Evolutionary conservation across 495 filamentous ascomycete genomes (phyloP).

Genomic region (Neurospora africana): DNA sequence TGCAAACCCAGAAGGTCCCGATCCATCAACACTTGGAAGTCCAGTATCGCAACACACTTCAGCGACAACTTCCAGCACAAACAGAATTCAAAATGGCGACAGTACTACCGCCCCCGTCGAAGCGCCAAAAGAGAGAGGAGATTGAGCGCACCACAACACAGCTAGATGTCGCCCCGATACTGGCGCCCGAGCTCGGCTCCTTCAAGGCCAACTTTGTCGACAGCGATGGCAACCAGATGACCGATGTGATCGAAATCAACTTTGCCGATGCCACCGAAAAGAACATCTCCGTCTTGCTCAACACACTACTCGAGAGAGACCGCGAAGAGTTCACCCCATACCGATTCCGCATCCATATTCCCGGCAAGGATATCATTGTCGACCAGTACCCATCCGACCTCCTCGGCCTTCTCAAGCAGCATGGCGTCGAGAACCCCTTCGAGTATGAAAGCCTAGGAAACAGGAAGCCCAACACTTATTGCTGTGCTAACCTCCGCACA

Average conservation of each 20-base stretch:
- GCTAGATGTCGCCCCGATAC: constrained; percentile 58
- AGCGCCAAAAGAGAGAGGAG: constrained; percentile 70
- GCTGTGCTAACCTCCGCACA: neutral
- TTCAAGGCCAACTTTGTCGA: constrained; percentile 84
- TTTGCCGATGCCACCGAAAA: constrained; percentile 78
- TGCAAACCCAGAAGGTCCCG: neutral
- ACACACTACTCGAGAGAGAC: constrained; percentile 73
- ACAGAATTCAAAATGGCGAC: constrained; percentile 60
- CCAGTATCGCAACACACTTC: neutral
- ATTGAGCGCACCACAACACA: constrained; percentile 63
- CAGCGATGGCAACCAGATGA: constrained; percentile 55
- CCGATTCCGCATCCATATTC: constrained; percentile 64
- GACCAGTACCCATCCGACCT: constrained; percentile 60
- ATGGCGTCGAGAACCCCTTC: constrained; percentile 39
- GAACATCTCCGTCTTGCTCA: constrained; percentile 85
- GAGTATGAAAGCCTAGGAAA: constrained; percentile 13
- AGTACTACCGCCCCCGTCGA: constrained; percentile 76
- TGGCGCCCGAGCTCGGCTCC: constrained; percentile 63
- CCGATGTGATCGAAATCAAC: constrained; percentile 63
- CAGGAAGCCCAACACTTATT: too few relatives aligned
- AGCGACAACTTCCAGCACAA: neutral
- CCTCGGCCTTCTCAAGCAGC: constrained; percentile 34
- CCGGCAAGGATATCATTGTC: constrained; percentile 48
- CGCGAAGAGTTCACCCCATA: constrained; percentile 79
- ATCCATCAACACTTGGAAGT: neutral